Conservation (phyloP, 345 rosid species). For the Cardamine chenopodiifolia region DNA sequence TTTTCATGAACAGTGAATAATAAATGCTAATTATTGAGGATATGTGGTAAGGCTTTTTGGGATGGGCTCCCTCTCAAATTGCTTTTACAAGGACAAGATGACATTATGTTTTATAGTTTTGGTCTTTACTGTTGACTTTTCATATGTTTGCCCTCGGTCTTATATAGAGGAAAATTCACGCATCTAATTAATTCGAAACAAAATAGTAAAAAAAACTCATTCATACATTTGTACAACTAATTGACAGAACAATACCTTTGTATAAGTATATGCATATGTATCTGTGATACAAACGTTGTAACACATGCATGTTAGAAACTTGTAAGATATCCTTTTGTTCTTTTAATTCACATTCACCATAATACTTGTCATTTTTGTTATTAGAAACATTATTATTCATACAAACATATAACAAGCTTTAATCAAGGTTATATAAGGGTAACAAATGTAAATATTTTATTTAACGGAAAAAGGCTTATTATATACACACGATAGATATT, state of each 20-base stretch:
- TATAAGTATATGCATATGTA: not conserved
- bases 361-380: conserved; percentile 4
- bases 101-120: conserved; percentile 32
- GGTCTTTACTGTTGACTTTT: conserved; percentile 43
- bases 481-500: not conserved
- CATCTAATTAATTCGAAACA: not conserved
- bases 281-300: not conserved
- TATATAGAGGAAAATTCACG: not conserved
- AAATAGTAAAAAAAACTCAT: conserved; percentile 8
- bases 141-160: not conserved
- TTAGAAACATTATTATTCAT: not conserved
- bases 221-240: not conserved
- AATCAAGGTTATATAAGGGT: not conserved
- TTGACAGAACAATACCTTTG: not conserved
- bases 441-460: not conserved
- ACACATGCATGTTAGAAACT: conserved; percentile 1
- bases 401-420: not conserved
- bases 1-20: conserved; percentile 27
- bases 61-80: conserved; percentile 36
- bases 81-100: conserved; percentile 41
- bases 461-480: not conserved
- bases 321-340: conserved; percentile 11
- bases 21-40: conserved; percentile 42
- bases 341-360: not conserved
- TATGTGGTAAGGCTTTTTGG: conserved; percentile 35